Percentiles rank a stretch among this genome's conserved stretches.
These are phyloP conservation scores for Cucumis melo DNA, from an alignment of 306 rosid species.

Conservation along the genomic window DNA sequence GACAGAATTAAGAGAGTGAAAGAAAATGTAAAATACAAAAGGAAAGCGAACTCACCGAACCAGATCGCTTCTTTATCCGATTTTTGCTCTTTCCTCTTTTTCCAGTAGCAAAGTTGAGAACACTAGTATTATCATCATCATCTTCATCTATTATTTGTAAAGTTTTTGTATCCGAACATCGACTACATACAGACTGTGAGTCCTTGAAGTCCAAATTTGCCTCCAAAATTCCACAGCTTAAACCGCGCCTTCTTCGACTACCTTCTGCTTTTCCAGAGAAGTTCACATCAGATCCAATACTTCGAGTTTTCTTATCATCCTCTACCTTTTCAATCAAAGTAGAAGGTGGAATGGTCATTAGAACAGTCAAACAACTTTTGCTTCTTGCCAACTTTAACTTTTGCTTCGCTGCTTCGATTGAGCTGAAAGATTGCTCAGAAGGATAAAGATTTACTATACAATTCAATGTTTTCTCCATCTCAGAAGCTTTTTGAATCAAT, in stretches of 20 bases:
- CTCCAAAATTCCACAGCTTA: constrained; percentile 12
- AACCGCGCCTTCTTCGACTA: constrained; percentile 16
- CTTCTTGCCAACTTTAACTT: constrained; percentile 24
- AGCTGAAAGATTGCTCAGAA: constrained; percentile 25
- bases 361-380: constrained; percentile 33
- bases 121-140: constrained; percentile 62
- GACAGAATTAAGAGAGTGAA: background rate
- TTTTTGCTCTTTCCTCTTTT: constrained; percentile 19
- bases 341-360: constrained; percentile 18
- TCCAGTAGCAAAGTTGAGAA: constrained; percentile 31
- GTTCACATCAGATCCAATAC: constrained; percentile 14
- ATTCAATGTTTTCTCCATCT: constrained; percentile 28
- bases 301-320: constrained; percentile 9
- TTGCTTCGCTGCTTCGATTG: constrained; percentile 11
- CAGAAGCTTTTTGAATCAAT: constrained; percentile 23
- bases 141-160: constrained; percentile 28
- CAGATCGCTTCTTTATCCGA: constrained; percentile 16
- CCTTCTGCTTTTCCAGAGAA: constrained; percentile 9
- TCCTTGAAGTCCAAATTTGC: constrained; percentile 18
- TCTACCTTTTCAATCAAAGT: constrained; percentile 20
- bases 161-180: background rate
- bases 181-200: constrained; percentile 10
- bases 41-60: constrained; percentile 21
- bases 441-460: constrained; percentile 25
- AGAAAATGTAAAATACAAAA: background rate